Evolutionary conservation across 129 eudicot genomes (phyloP), one percentile per base, ranked within the genome.

Genomic region (Rutidosis leptorrhynchoides): DNA sequence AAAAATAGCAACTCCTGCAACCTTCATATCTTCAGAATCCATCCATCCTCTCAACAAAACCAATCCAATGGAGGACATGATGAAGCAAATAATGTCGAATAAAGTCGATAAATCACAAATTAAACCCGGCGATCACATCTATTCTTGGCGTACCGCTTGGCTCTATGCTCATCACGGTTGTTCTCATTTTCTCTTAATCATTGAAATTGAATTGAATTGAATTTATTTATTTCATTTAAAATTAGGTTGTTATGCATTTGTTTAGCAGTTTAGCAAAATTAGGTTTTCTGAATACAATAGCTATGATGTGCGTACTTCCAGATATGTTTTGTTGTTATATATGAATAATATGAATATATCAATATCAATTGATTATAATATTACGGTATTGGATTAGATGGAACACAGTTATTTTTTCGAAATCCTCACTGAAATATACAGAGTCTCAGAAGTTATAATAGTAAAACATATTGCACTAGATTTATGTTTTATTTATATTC

Each of bases 141-240:
- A 90, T 70, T 80, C 97, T 3, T 90, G 97, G 97, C 80, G 97
- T 27, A 74, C 64, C 53, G 83, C 83, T 70, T 87, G 83, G 69
- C 70, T 90, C 79, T 90, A 90, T 71, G 83, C 95, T 25, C 97
- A 90, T 74, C 97, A 90, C 74, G 97, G 97, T 90, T 11, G 28
- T 48, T 43, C 7, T 1, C 2, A 10, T 25, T 7, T 62, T 51
- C 22, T 49, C 29, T 56, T 56, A 16, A 2, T 32, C 2, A 21
- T 68, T 45, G 56, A 29, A 1, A 14, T 35, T 4, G 19, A 6
- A 21, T 68, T 45, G 56, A 29, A 1, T 17, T 35, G 2, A 26
- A 20, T 22, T 14, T 35, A 2, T 6, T 14, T 15, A 51, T 62
- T 64, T n/a, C 19, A 24, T 62, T 9, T 53, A 1, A 32, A 24